Conservation (phyloP, 2,329 filamentous ascomycete species). For the Exophiala mesophila region DNA sequence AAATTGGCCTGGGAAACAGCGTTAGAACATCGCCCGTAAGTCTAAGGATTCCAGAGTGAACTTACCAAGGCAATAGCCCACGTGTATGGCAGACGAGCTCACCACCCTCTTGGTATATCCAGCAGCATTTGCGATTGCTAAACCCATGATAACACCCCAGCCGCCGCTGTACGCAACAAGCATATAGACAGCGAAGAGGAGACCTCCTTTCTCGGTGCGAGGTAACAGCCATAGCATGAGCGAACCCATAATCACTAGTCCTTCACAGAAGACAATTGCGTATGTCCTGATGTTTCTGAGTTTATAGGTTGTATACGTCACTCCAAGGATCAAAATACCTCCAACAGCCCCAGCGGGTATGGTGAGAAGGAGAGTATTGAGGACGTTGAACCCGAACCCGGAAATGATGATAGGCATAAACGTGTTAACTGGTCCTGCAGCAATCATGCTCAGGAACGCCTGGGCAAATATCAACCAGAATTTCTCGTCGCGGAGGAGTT, state of each 20-base stretch:
- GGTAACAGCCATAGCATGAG: background rate
- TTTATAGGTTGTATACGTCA: background rate
- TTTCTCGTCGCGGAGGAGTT: constrained; percentile 56
- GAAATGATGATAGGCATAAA: constrained; percentile 68
- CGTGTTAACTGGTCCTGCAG: constrained; percentile 61
- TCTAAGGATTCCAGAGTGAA: background rate
- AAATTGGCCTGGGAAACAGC: background rate
- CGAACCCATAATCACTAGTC: background rate
- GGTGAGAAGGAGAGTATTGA: constrained; percentile 1
- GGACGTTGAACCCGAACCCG: constrained; percentile 54
- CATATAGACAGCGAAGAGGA: background rate
- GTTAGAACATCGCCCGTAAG: background rate
- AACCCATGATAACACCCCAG: constrained; percentile 1
- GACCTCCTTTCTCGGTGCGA: background rate
- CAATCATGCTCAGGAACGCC: constrained; percentile 64
- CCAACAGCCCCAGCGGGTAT: background rate
- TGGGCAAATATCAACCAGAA: constrained; percentile 60
- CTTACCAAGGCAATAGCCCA: constrained; percentile 2
- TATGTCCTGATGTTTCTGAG: background rate
- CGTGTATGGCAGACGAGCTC: constrained; percentile 1
- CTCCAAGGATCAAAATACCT: background rate
- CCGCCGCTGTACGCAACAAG: background rate
- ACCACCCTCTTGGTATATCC: constrained; percentile 1
- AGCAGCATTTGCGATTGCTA: background rate
- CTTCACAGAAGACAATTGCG: background rate